phyloP scores from a whole-genome alignment of 805 yeast genomes.

The Starmerella stigmatis region DNA sequence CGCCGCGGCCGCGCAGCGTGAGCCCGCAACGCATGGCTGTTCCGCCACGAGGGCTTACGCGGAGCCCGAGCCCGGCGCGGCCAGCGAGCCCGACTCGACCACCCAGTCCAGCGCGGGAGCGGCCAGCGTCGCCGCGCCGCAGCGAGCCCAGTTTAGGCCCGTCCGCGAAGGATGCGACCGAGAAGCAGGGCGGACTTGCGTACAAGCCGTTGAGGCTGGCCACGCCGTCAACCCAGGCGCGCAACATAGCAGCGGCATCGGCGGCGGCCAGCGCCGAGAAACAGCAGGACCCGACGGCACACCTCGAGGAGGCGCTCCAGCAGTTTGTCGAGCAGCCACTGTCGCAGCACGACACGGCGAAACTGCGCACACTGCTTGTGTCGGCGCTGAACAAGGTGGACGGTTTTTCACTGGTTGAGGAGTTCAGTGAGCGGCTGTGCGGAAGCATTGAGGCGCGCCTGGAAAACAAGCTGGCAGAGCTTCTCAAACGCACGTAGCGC shows the following conservation, averaged over 20 bases:
- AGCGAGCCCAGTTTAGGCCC: no score
- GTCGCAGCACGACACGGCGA: background rate
- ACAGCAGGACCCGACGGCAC: background rate
- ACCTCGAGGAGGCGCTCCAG: slow-evolving; percentile 11
- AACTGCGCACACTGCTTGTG: slow-evolving; percentile 14
- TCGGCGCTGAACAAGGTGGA: slow-evolving; percentile 21
- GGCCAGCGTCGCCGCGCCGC: no score
- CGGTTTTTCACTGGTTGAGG: slow-evolving; percentile 13
- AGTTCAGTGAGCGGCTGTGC: slow-evolving; percentile 1
- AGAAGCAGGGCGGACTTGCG: background rate
- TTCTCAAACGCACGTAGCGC: no score
- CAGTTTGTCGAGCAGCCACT: slow-evolving; percentile 8
- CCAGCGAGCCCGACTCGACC: background rate
- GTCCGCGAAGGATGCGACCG: background rate
- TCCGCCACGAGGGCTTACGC: background rate
- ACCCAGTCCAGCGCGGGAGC: background rate
- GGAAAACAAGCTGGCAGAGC: no score
- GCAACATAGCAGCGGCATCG: background rate
- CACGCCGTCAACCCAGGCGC: slow-evolving; percentile 3
- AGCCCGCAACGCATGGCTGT: slow-evolving; percentile 10
- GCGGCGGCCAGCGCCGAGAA: background rate
- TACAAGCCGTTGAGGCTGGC: slow-evolving; percentile 6
- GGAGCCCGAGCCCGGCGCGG: slow-evolving; percentile 13
- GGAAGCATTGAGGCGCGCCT: slow-evolving; percentile 1
- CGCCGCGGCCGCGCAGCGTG: slow-evolving; percentile 11